Evolutionary conservation across 2,329 filamentous ascomycete genomes (phyloP).

Genomic region (Lomentospora prolificans): DNA sequence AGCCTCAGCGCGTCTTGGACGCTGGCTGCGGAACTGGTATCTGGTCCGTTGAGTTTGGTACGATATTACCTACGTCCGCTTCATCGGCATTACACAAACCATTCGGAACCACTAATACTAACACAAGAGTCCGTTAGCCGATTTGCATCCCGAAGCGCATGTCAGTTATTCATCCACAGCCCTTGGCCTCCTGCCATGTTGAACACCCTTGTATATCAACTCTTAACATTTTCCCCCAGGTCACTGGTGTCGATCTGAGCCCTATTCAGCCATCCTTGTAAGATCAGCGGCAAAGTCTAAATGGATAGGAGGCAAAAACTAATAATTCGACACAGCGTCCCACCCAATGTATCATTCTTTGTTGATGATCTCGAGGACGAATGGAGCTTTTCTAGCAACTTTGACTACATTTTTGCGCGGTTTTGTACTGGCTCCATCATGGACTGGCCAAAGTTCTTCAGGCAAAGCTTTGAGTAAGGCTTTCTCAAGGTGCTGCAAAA

Average conservation of each 20-base stretch:
- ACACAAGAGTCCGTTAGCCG: slow-evolving; percentile 7
- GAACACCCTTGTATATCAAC: too few relatives aligned
- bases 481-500: not conserved
- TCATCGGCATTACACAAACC: not conserved
- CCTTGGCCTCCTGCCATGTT: too few relatives aligned
- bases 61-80: not conserved
- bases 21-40: slow-evolving; percentile 22
- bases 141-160: slow-evolving; percentile 19
- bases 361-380: slow-evolving; percentile 31
- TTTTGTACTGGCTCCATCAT: slow-evolving; percentile 20
- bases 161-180: slow-evolving; percentile 9
- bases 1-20: slow-evolving; percentile 17
- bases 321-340: slow-evolving; percentile 25
- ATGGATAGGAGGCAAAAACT: not conserved
- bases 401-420: slow-evolving; percentile 30
- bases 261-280: slow-evolving; percentile 30
- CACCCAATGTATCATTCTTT: slow-evolving; percentile 38
- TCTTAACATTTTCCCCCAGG: too few relatives aligned
- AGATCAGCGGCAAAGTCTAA: not conserved
- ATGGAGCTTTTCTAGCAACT: slow-evolving; percentile 28
- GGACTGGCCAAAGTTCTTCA: slow-evolving; percentile 23
- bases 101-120: not conserved
- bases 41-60: slow-evolving; percentile 23
- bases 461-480: slow-evolving; percentile 22
- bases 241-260: slow-evolving; percentile 30